Base-by-base conservation (phyloP, 495 filamentous ascomycete species). In the Talaromyces ruber region DNA sequence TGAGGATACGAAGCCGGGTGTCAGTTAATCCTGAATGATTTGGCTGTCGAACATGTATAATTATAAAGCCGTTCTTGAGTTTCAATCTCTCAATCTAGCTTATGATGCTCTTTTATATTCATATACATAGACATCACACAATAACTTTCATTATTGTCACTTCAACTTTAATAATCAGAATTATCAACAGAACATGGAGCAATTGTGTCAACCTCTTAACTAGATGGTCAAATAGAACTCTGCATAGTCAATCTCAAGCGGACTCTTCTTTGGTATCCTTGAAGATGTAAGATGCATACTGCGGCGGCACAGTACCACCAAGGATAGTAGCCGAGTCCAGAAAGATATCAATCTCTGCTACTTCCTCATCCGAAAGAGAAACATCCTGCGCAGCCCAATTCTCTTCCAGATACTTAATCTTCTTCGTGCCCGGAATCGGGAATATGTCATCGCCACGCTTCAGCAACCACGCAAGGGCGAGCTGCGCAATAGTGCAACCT, bases 351-450 rank as follows among this genome's bases (percentile, higher is more conserved):
- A 87, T 76, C 65, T 77, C 72, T 30, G 57, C 60, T 32, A 78
- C 71, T 60, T 88, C 85, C 55, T 79, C 74, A 9, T 75, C 73
- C 0, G 65, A 81, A 25, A 88, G 69, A 56, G 67, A 60, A 18
- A 86, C 70, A 14, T 76, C 60, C 14, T 76, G 34, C 12, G 84
- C 74, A 2, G 61, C 78, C 62, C 76, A 68, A 63, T 88, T 88
- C 70, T 87, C 81, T 52, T 85, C 80, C 55, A 88, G 64, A 52
- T 81, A 80, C 64, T 79, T 72, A 16, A 80, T 66, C n/a, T 69
- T 77, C 65, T 78, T 84, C 0, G 84, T 86, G 3, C 83, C 84
- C 0, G 83, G 84, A 64, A 86, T 84, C 0, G 82, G 79, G 59
- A 86, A 74, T 30, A 85, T 73, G 63, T 83, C 80, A 0, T 80